A percentile compares a stretch with the other conserved stretches of the same genome.
Conservation (phyloP, 2,329 filamentous ascomycete species). For the Colletotrichum magnum region DNA sequence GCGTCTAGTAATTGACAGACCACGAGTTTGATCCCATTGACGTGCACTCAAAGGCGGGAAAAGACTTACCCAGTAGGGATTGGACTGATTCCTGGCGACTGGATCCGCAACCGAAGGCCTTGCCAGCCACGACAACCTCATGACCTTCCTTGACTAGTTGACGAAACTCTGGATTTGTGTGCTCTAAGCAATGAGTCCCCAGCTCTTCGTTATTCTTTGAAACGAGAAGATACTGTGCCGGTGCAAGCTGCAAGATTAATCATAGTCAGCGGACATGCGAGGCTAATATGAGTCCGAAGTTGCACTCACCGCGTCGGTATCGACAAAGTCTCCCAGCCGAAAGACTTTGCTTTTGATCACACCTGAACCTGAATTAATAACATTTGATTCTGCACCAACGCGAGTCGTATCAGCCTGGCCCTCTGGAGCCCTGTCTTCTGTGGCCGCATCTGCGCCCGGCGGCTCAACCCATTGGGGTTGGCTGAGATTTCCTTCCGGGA, state of each 20-base stretch:
- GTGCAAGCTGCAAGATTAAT: constrained; percentile 52
- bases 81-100: constrained; percentile 59
- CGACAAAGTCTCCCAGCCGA: constrained; percentile 41
- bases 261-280: background rate
- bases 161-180: constrained; percentile 41
- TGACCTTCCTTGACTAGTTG: constrained; percentile 41
- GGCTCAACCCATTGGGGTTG: constrained; percentile 25
- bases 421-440: background rate
- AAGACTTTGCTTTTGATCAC: constrained; percentile 40
- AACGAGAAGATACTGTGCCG: constrained; percentile 53
- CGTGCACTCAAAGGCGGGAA: background rate
- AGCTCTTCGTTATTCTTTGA: constrained; percentile 43
- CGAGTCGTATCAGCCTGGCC: background rate
- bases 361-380: background rate
- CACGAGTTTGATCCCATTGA: no score
- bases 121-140: constrained; percentile 60
- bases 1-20: no score
- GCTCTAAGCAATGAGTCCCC: constrained; percentile 43
- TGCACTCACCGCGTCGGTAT: constrained; percentile 42
- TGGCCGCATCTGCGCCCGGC: constrained; percentile 7
- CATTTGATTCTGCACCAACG: background rate
- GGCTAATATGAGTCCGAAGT: background rate
- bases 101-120: constrained; percentile 61
- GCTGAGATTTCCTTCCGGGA: constrained; percentile 21
- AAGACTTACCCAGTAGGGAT: constrained; percentile 50